These are phyloP conservation scores for Xylaria arbuscula DNA, from an alignment of 2,329 filamentous ascomycete species.

Conservation along the genomic window DNA sequence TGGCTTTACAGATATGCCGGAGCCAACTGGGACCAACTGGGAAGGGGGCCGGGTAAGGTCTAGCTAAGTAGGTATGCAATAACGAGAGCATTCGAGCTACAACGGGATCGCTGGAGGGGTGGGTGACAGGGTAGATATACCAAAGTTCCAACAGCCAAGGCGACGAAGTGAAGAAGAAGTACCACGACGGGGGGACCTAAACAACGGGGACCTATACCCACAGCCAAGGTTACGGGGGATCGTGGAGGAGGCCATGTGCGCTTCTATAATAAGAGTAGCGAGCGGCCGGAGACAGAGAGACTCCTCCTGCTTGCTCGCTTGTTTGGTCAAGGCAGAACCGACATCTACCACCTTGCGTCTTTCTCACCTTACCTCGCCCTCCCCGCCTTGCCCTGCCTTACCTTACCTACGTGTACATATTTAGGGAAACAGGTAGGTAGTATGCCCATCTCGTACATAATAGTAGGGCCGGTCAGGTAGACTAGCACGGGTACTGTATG, in stretches of 20 bases:
- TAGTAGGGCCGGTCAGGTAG: too few relatives aligned
- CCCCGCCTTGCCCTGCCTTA: too few relatives aligned
- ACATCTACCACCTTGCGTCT: background rate
- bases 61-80: conserved; percentile 15
- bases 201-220: conserved; percentile 31
- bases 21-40: conserved; percentile 22
- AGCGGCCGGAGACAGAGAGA: too few relatives aligned
- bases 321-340: conserved; percentile 30
- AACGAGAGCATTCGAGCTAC: conserved; percentile 14
- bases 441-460: too few relatives aligned
- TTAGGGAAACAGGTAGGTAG: too few relatives aligned
- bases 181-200: conserved; percentile 9
- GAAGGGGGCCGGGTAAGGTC: conserved; percentile 17
- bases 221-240: conserved; percentile 30
- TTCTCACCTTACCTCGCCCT: too few relatives aligned
- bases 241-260: conserved; percentile 16
- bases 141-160: conserved; percentile 25
- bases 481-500: conserved; percentile 8
- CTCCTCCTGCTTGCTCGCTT: too few relatives aligned
- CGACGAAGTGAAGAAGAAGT: conserved; percentile 24
- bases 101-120: conserved; percentile 3
- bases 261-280: conserved; percentile 35
- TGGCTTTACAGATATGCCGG: conserved; percentile 31
- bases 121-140: conserved; percentile 36
- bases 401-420: too few relatives aligned